Percentiles rank a stretch among this genome's conserved stretches.
These are phyloP conservation scores for Penicillium steckii DNA, from an alignment of 495 filamentous ascomycete genomes.

Conservation along the genomic window DNA sequence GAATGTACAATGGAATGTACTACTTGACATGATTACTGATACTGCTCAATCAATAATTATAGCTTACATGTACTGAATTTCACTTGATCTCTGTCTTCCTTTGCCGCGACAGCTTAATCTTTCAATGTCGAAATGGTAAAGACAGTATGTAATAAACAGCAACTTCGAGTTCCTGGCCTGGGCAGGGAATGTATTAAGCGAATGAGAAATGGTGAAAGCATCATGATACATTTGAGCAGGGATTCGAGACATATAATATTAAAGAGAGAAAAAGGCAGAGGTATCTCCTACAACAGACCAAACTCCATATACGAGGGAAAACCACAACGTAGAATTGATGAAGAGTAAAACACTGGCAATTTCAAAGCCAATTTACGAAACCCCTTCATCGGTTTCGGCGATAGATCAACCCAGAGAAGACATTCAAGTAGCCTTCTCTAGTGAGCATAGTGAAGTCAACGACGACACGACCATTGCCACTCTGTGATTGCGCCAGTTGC, in stretches of 20 bases:
- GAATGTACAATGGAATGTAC: no score
- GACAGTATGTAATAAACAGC: no score
- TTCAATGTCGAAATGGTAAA: no score
- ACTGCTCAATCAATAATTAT: no score
- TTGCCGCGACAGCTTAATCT: no score
- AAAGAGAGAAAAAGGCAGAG: background rate
- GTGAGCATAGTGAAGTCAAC: conserved; percentile 47
- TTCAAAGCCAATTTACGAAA: background rate
- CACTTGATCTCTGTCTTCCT: no score
- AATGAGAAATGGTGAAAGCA: background rate
- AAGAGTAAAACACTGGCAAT: background rate
- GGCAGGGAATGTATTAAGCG: no score
- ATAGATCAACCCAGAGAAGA: conserved; percentile 44
- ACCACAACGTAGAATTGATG: background rate
- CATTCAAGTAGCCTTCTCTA: conserved; percentile 45
- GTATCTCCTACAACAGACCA: background rate
- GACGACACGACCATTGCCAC: conserved; percentile 28
- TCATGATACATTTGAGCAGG: conserved; percentile 1
- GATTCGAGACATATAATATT: background rate
- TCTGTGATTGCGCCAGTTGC: conserved; percentile 27
- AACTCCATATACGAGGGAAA: conserved; percentile 1
- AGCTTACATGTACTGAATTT: no score
- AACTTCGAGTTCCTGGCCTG: no score
- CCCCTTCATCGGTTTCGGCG: conserved; percentile 28
- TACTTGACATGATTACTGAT: no score